Conservation (phyloP, 2,329 filamentous ascomycete genomes). For the Plenodomus biglobosus region DNA sequence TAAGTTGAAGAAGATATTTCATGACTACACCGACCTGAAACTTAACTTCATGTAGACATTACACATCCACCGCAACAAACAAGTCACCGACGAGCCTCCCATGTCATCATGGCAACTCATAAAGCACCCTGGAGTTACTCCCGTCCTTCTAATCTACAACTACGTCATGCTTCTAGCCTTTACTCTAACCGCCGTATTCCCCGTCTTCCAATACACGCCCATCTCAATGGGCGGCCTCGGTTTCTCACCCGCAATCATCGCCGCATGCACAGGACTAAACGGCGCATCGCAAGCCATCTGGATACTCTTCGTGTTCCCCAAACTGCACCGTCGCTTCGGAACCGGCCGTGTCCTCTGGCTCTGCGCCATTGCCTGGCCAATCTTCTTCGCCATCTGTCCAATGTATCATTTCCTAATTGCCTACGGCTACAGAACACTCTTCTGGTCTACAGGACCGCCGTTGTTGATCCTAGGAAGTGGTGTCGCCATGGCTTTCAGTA, state of each 20-base stretch:
- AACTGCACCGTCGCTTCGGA: slow-evolving; percentile 65
- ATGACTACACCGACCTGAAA: not conserved
- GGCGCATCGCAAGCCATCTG: slow-evolving; percentile 70
- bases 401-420: slow-evolving; percentile 61
- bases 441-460: slow-evolving; percentile 59
- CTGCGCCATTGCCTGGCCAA: slow-evolving; percentile 62
- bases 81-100: slow-evolving; percentile 24
- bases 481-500: slow-evolving; percentile 68
- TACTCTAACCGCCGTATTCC: slow-evolving; percentile 69
- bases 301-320: slow-evolving; percentile 70
- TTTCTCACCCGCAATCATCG: slow-evolving; percentile 65
- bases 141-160: slow-evolving; percentile 66
- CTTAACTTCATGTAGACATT: slow-evolving; percentile 29
- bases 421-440: slow-evolving; percentile 48
- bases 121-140: slow-evolving; percentile 63
- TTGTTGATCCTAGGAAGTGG: slow-evolving; percentile 60
- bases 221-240: slow-evolving; percentile 65
- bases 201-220: slow-evolving; percentile 69
- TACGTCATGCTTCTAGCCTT: slow-evolving; percentile 70
- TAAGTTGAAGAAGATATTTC: slow-evolving; percentile 5
- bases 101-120: slow-evolving; percentile 60
- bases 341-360: slow-evolving; percentile 65
- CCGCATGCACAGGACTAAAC: slow-evolving; percentile 63
- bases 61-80: slow-evolving; percentile 27
- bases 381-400: slow-evolving; percentile 61